phyloP scores from a whole-genome alignment of 805 yeast genomes.

The Myxozyma lipomycoides region DNA sequence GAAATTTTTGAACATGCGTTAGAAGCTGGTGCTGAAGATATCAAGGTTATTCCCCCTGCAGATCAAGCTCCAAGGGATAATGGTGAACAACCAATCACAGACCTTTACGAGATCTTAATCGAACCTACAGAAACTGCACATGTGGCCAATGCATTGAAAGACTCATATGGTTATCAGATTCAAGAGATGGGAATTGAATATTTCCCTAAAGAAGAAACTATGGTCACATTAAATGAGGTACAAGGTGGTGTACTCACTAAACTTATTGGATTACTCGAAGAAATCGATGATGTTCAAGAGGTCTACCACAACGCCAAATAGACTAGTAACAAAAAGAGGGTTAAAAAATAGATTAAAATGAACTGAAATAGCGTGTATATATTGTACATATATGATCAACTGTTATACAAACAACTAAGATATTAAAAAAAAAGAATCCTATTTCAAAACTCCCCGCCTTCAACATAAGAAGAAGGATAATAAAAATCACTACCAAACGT shows the following conservation, averaged over 20 bases:
- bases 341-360: background rate
- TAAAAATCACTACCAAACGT: background rate
- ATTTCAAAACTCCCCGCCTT: background rate
- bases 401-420: background rate
- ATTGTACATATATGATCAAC: background rate
- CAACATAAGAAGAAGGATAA: background rate
- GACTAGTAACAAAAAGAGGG: background rate
- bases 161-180: conserved; percentile 49
- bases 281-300: conserved; percentile 78
- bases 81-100: conserved; percentile 6
- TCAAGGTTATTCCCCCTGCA: conserved; percentile 34
- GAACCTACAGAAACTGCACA: conserved; percentile 60
- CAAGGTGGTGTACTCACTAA: conserved; percentile 50
- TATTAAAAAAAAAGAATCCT: background rate
- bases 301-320: conserved; percentile 57
- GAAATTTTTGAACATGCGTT: conserved; percentile 67
- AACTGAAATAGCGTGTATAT: background rate
- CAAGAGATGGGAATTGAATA: conserved; percentile 70
- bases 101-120: conserved; percentile 51
- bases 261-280: conserved; percentile 60
- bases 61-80: conserved; percentile 29
- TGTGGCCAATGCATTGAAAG: conserved; percentile 56
- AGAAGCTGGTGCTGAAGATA: conserved; percentile 66
- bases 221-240: conserved; percentile 54
- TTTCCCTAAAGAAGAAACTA: conserved; percentile 58